These are phyloP conservation scores for Trametes cubensis DNA, from an alignment of 768 basidiomycete species.

Conservation along the genomic window DNA sequence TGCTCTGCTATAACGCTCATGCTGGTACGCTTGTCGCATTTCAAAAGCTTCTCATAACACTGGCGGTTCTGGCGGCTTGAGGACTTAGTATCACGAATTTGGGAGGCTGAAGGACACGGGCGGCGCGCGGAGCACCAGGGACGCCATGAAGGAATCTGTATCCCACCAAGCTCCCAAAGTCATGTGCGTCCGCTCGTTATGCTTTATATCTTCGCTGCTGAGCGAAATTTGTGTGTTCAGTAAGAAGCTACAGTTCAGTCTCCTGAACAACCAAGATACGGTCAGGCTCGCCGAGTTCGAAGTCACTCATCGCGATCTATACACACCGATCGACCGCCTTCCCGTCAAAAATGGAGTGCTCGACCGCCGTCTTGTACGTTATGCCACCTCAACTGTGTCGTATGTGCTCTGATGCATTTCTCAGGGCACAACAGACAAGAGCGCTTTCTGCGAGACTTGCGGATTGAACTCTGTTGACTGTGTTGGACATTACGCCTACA, in stretches of 20 bases:
- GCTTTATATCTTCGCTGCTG: background rate
- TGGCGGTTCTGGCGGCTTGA: background rate
- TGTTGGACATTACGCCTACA: constrained; percentile 98
- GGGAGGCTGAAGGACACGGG: background rate
- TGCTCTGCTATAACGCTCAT: too few relatives aligned
- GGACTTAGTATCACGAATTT: background rate
- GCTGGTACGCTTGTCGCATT: too few relatives aligned
- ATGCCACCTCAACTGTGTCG: background rate
- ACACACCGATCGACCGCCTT: constrained; percentile 78
- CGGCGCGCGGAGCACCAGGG: background rate
- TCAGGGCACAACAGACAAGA: constrained; percentile 95
- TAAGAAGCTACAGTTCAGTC: constrained; percentile 94
- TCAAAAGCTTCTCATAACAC: background rate
- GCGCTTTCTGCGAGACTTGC: constrained; percentile 91
- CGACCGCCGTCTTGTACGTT: constrained; percentile 78
- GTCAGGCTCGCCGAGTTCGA: constrained; percentile 97
- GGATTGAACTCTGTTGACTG: constrained; percentile 90
- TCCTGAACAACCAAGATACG: constrained; percentile 92
- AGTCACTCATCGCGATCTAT: constrained; percentile 90
- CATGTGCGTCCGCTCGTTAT: constrained; percentile 54
- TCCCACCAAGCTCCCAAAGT: constrained; percentile 81
- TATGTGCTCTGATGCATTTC: background rate
- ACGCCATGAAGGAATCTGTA: constrained; percentile 77
- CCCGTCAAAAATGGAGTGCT: constrained; percentile 93
- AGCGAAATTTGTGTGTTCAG: constrained; percentile 41